A percentile compares a stretch with the other conserved stretches of the same genome.
Evolutionary conservation across 2,329 filamentous ascomycete species (phyloP).

Genomic region (Diaporthe capsici): DNA sequence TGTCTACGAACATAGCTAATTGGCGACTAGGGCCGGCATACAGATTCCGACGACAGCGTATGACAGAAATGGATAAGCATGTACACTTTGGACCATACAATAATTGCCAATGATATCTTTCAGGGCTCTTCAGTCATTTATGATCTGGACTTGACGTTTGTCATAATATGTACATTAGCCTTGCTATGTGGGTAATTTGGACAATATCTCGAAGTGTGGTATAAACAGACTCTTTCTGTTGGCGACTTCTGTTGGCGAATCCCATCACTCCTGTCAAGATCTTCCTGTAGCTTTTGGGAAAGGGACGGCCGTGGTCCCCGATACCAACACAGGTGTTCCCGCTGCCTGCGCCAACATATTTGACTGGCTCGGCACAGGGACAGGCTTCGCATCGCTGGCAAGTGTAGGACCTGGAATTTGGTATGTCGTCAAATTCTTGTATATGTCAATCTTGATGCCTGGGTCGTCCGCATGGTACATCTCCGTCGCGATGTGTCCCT

Average conservation of each 20-base stretch:
- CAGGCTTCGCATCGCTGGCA: constrained; percentile 45
- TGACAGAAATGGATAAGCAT: neutral
- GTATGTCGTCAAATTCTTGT: constrained; percentile 44
- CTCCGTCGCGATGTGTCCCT: constrained; percentile 43
- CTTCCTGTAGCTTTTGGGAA: constrained; percentile 24
- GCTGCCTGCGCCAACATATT: constrained; percentile 40
- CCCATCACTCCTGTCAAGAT: fast-evolving
- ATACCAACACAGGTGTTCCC: constrained; percentile 48
- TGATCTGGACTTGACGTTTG: neutral
- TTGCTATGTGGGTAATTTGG: too few species aligned
- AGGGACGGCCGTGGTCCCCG: constrained; percentile 43
- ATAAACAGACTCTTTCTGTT: neutral
- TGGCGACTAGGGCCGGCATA: neutral
- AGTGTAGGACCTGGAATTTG: constrained; percentile 49
- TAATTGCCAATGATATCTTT: neutral
- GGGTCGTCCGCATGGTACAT: constrained; percentile 47
- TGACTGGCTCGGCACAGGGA: constrained; percentile 45
- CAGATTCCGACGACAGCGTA: neutral
- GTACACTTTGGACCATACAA: neutral
- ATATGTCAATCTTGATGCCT: constrained; percentile 47
- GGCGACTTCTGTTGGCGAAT: neutral
- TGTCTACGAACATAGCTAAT: neutral
- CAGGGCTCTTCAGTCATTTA: neutral
- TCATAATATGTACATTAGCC: neutral
- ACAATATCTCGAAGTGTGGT: neutral